Conservation (phyloP, 768 basidiomycete genomes). For the Clavaria fumosa region DNA sequence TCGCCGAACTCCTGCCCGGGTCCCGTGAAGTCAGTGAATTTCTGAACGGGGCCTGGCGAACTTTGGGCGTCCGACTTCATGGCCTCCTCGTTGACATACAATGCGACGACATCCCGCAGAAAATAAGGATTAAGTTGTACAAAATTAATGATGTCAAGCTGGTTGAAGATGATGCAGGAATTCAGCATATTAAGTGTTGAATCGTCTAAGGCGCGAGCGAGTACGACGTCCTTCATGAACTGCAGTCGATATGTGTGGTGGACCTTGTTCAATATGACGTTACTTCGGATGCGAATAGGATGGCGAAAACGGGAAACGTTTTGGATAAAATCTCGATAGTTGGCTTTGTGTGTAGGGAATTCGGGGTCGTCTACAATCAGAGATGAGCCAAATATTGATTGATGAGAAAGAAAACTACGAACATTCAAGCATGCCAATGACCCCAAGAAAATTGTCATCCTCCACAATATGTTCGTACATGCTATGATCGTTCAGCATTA, state of each 20-base stretch:
- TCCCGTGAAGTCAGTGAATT: no score
- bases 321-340: constrained; percentile 86
- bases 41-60: background rate
- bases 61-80: constrained; percentile 21
- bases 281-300: constrained; percentile 72
- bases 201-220: constrained; percentile 89
- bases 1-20: no score
- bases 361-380: constrained; percentile 75
- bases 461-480: constrained; percentile 92
- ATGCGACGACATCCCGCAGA: constrained; percentile 58
- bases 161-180: constrained; percentile 96
- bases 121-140: constrained; percentile 67
- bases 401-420: constrained; percentile 17
- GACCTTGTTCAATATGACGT: constrained; percentile 66
- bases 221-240: constrained; percentile 96
- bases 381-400: background rate
- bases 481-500: constrained; percentile 87
- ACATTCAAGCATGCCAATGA: constrained; percentile 97
- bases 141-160: constrained; percentile 92
- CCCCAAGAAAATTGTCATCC: constrained; percentile 83
- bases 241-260: constrained; percentile 96
- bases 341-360: constrained; percentile 91
- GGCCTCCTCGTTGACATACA: constrained; percentile 64
- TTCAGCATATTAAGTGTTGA: constrained; percentile 95
- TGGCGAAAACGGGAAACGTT: constrained; percentile 77